phyloP scores from a whole-genome alignment of 192 early-diverging fungal genomes.

The Thoreauomyces humboldtii region DNA sequence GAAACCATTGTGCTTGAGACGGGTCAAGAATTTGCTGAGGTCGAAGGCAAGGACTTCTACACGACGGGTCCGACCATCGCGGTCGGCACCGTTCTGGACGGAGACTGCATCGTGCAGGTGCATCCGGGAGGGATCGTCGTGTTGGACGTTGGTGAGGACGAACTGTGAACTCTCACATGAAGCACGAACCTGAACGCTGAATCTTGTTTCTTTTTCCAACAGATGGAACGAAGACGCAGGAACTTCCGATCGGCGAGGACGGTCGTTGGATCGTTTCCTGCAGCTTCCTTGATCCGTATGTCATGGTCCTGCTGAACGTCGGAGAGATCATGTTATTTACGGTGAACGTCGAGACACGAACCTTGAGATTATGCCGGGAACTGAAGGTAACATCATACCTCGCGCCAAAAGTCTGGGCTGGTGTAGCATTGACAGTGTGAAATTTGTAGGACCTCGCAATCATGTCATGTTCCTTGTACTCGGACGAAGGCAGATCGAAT shows the following conservation, averaged over 20 bases:
- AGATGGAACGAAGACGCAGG: constrained; percentile 57
- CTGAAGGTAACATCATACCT: too few relatives aligned
- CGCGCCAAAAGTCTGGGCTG: too few relatives aligned
- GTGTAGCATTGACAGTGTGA: too few relatives aligned
- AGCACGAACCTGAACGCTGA: neutral
- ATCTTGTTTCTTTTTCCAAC: too few relatives aligned
- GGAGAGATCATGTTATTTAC: constrained; percentile 62
- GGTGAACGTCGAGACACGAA: constrained; percentile 48
- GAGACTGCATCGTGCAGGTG: constrained; percentile 80
- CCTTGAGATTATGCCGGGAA: constrained; percentile 24
- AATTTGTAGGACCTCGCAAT: constrained; percentile 28
- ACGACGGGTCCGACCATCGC: constrained; percentile 72
- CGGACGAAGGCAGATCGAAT: constrained; percentile 42
- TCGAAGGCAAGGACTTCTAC: constrained; percentile 74
- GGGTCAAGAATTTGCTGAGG: constrained; percentile 79
- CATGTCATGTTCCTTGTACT: constrained; percentile 46
- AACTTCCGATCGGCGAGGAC: constrained; percentile 44
- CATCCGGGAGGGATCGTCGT: constrained; percentile 69
- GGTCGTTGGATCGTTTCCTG: constrained; percentile 62
- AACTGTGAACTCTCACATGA: constrained; percentile 32
- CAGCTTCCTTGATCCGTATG: constrained; percentile 77
- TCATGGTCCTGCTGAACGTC: constrained; percentile 66
- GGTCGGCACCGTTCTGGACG: constrained; percentile 68
- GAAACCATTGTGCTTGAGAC: constrained; percentile 72
- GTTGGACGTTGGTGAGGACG: constrained; percentile 66